A percentile compares a stretch with the other conserved stretches of the same genome.
Conservation (phyloP, 23 red algal species). For the Chondrus crispus region DNA sequence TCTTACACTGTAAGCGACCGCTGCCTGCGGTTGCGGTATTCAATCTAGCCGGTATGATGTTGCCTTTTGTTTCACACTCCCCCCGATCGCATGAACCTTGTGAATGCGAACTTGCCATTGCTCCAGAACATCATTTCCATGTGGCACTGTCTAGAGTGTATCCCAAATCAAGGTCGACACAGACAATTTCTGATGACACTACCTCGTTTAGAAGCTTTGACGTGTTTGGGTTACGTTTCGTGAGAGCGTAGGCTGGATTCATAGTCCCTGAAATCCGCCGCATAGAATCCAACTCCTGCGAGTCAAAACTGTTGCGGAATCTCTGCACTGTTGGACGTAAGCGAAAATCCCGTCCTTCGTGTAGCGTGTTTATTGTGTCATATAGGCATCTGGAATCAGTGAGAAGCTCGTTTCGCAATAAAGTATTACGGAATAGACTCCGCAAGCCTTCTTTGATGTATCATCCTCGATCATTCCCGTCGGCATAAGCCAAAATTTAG, state of each 20-base stretch:
- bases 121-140: background rate
- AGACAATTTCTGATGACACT: background rate
- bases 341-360: background rate
- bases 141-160: background rate
- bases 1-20: too few relatives aligned
- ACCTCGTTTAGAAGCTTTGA: background rate
- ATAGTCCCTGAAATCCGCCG: background rate
- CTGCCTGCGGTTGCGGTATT: too few relatives aligned
- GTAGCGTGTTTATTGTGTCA: background rate
- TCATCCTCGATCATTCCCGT: background rate
- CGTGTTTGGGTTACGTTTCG: background rate
- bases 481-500: background rate
- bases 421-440: background rate
- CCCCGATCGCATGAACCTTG: too few relatives aligned
- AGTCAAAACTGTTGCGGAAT: constrained; percentile 4
- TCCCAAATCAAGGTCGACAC: background rate
- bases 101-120: too few relatives aligned
- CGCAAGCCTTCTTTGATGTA: background rate
- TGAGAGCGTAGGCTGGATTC: background rate
- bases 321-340: background rate
- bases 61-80: too few relatives aligned
- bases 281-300: background rate
- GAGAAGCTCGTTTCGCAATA: background rate
- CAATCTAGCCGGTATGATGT: too few relatives aligned
- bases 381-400: background rate